Evolutionary conservation across 2,329 filamentous ascomycete genomes (phyloP).

Genomic region (Fusarium stilboides): DNA sequence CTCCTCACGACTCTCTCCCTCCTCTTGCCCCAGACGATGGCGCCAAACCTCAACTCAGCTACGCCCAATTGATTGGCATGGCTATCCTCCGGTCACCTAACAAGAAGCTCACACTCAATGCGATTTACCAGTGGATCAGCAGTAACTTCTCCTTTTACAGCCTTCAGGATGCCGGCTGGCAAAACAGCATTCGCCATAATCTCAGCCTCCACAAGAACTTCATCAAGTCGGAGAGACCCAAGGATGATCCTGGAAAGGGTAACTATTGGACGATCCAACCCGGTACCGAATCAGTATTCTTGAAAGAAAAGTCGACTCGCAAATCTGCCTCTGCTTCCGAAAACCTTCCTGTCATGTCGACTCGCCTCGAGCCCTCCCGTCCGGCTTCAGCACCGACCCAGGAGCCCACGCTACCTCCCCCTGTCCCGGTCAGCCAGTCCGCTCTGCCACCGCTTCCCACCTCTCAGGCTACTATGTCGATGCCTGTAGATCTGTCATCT

Average conservation of each 20-base stretch:
- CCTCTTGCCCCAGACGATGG: slow-evolving; percentile 83
- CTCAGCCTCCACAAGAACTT: slow-evolving; percentile 97
- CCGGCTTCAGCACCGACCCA: slow-evolving; percentile 57
- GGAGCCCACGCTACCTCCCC: slow-evolving; percentile 66
- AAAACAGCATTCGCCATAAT: slow-evolving; percentile 99
- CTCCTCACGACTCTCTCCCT: slow-evolving; percentile 85
- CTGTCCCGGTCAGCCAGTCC: slow-evolving; percentile 55
- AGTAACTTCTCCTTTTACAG: slow-evolving; percentile 93
- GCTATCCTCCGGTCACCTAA: slow-evolving; percentile 90
- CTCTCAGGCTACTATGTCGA: slow-evolving; percentile 56
- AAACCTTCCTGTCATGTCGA: slow-evolving; percentile 72
- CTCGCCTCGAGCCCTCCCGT: slow-evolving; percentile 67
- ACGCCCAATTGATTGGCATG: slow-evolving; percentile 96
- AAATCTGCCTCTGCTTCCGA: slow-evolving; percentile 70
- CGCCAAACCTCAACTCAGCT: slow-evolving; percentile 90
- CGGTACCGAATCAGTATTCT: slow-evolving; percentile 90
- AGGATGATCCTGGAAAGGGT: slow-evolving; percentile 97
- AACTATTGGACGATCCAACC: slow-evolving; percentile 96
- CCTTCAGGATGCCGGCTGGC: slow-evolving; percentile 90
- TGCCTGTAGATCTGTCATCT: slow-evolving; percentile 76
- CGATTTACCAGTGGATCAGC: slow-evolving; percentile 99
- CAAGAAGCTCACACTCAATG: slow-evolving; percentile 87
- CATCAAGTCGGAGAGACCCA: slow-evolving; percentile 93
- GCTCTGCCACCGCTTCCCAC: slow-evolving; percentile 60
- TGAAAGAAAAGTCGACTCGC: slow-evolving; percentile 85